Evolutionary conservation across 1,284 basidiomycete species (phyloP).

Genomic region (Lentinus polychrous): DNA sequence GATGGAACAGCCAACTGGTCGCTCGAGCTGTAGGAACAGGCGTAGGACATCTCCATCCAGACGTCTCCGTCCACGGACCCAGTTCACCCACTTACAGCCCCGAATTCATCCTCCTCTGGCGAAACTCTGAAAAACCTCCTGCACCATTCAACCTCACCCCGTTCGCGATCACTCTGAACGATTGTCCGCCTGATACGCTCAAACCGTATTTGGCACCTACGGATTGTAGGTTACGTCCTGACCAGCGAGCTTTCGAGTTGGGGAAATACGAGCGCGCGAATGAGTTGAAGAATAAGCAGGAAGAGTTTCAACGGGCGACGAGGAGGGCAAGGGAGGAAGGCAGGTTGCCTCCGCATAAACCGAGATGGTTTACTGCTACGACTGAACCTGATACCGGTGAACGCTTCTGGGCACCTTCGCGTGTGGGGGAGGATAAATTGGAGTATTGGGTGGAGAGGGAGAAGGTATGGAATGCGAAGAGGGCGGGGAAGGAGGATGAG

Average conservation of each 20-base stretch:
- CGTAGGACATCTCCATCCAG: constrained; percentile 68
- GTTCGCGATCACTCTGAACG: constrained; percentile 88
- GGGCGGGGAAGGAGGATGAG: constrained; percentile 20
- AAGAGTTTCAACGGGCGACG: constrained; percentile 82
- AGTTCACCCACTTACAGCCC: constrained; percentile 33
- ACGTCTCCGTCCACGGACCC: constrained; percentile 46
- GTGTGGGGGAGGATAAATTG: constrained; percentile 40
- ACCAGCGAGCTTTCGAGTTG: constrained; percentile 92
- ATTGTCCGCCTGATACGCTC: constrained; percentile 65
- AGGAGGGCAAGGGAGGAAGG: constrained; percentile 77
- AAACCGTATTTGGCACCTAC: constrained; percentile 80
- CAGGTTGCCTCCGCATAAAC: constrained; percentile 62
- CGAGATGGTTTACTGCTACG: constrained; percentile 77
- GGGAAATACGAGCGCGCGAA: constrained; percentile 92
- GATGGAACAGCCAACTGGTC: constrained; percentile 94
- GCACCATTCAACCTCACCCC: constrained; percentile 95
- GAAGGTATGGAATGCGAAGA: constrained; percentile 46
- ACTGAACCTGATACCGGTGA: constrained; percentile 84
- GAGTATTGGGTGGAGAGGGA: constrained; percentile 86
- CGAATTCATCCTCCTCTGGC: constrained; percentile 84
- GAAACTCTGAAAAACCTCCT: constrained; percentile 81
- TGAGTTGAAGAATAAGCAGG: constrained; percentile 78
- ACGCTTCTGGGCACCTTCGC: constrained; percentile 73
- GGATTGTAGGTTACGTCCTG: constrained; percentile 90
- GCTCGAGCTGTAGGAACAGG: constrained; percentile 70